phyloP scores from a whole-genome alignment of 352 stramenopile species.

The Phytopythium helicoides region DNA sequence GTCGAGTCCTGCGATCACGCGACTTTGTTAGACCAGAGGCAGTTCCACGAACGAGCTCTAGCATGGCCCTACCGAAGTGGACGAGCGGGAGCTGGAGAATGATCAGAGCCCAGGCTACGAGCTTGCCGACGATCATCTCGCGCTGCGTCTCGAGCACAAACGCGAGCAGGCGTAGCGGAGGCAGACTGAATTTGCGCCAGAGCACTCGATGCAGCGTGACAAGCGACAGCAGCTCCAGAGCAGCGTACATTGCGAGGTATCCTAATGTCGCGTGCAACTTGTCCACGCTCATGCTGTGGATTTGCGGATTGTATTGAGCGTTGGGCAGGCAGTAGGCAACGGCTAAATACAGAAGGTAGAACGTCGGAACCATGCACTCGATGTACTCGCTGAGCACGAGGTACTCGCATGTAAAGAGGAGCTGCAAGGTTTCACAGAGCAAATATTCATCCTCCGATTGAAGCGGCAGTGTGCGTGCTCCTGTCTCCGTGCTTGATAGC shows the following conservation, averaged over 20 bases:
- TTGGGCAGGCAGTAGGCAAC: slow-evolving; percentile 17
- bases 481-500: background rate
- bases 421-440: slow-evolving; percentile 14
- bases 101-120: slow-evolving; percentile 2
- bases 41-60: background rate
- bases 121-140: slow-evolving; percentile 6
- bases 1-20: background rate
- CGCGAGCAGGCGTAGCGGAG: slow-evolving; percentile 20
- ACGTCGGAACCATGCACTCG: slow-evolving; percentile 27
- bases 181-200: slow-evolving; percentile 21
- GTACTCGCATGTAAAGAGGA: slow-evolving; percentile 33
- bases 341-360: slow-evolving; percentile 21
- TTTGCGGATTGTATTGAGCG: slow-evolving; percentile 18
- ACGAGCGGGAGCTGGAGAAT: slow-evolving; percentile 2
- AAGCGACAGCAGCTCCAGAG: slow-evolving; percentile 30
- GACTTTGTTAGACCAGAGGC: no score
- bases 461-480: background rate
- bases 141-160: slow-evolving; percentile 36
- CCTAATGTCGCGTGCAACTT: background rate
- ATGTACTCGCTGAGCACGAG: slow-evolving; percentile 32
- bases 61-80: background rate
- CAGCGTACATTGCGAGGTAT: slow-evolving; percentile 17
- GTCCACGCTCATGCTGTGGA: background rate
- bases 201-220: slow-evolving; percentile 18
- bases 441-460: background rate